phyloP scores from a whole-genome alignment of 2,329 filamentous ascomycete species.

The Alternaria sp. region DNA sequence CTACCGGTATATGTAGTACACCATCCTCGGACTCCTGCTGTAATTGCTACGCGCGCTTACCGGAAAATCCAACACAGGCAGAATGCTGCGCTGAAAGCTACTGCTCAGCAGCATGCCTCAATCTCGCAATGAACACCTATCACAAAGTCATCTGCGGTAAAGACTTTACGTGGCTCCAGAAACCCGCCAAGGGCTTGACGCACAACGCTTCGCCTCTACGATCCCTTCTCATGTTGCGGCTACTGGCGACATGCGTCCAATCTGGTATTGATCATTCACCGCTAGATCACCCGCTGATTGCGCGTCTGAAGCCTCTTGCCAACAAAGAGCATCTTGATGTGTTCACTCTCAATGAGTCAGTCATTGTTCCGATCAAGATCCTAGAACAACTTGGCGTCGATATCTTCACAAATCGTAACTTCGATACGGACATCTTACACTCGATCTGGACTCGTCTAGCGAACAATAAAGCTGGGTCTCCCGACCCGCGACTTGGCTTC shows the following conservation, averaged over 20 bases:
- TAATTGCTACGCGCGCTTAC: constrained; percentile 34
- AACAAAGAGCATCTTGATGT: constrained; percentile 36
- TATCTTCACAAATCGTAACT: constrained; percentile 20
- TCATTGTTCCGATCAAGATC: constrained; percentile 37
- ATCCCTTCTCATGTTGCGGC: constrained; percentile 38
- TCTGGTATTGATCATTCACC: constrained; percentile 30
- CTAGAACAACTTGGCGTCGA: constrained; percentile 41
- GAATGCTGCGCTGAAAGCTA: constrained; percentile 32
- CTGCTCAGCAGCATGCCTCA: constrained; percentile 37
- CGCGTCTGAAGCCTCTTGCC: constrained; percentile 41
- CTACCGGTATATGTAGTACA: constrained; percentile 27
- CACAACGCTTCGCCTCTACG: constrained; percentile 32
- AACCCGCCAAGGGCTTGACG: constrained; percentile 18
- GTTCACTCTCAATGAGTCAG: constrained; percentile 42
- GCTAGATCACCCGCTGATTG: constrained; percentile 37
- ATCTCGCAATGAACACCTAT: constrained; percentile 34
- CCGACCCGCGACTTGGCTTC: constrained; percentile 30
- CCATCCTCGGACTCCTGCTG: constrained; percentile 20
- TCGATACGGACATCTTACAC: constrained; percentile 45
- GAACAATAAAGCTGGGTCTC: constrained; percentile 46
- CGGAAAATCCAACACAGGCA: constrained; percentile 21
- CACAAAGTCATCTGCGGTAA: constrained; percentile 40
- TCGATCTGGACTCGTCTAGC: constrained; percentile 43
- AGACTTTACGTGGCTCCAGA: constrained; percentile 37
- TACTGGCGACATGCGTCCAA: constrained; percentile 38